Evolutionary conservation across 2,329 filamentous ascomycete genomes (phyloP).

Genomic region (Lachnellula arida): DNA sequence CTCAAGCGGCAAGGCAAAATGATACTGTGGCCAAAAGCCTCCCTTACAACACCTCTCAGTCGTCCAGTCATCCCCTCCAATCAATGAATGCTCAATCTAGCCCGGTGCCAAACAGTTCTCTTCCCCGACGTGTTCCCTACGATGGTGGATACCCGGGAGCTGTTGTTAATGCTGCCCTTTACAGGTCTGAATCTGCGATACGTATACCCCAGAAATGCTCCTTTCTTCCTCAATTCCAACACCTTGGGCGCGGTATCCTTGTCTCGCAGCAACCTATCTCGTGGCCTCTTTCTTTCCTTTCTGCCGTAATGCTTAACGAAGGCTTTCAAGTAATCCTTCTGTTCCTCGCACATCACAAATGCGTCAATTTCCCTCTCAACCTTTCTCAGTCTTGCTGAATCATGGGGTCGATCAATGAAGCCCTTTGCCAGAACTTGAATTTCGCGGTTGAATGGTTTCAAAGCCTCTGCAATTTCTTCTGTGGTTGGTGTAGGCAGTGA

Average conservation of each 20-base stretch:
- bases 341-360: constrained; percentile 28
- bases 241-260: constrained; percentile 58
- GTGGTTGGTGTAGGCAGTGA: constrained; percentile 11
- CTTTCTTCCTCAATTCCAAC: constrained; percentile 75
- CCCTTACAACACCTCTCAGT: too few species aligned
- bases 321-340: constrained; percentile 32
- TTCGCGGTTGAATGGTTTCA: constrained; percentile 31
- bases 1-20: not conserved
- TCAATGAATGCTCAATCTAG: constrained; percentile 30
- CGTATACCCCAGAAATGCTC: constrained; percentile 85
- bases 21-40: not conserved
- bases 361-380: constrained; percentile 32
- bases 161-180: constrained; percentile 7
- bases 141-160: not conserved
- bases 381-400: constrained; percentile 27
- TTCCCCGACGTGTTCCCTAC: constrained; percentile 11
- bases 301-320: constrained; percentile 32
- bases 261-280: constrained; percentile 83
- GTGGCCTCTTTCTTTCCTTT: constrained; percentile 70
- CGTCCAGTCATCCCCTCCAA: not conserved
- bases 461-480: constrained; percentile 27
- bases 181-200: constrained; percentile 54
- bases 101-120: constrained; percentile 27
- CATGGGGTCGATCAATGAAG: constrained; percentile 30
- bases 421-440: constrained; percentile 30